Evolutionary conservation across 1,139 yeast genomes (phyloP).

Genomic region (Sugiyamaella castrensis): DNA sequence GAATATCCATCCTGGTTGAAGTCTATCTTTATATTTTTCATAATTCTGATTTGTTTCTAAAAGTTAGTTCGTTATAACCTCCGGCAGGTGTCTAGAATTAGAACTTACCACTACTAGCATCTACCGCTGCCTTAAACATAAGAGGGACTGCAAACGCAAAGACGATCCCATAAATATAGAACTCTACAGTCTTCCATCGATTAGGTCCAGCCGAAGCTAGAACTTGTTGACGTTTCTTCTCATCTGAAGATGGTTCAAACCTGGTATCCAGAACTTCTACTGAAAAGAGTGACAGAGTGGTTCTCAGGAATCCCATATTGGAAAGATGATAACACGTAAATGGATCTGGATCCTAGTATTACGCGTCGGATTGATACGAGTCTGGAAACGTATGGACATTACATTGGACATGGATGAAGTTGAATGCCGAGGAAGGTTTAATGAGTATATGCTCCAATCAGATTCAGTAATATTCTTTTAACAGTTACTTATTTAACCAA

Average conservation of each 20-base stretch:
- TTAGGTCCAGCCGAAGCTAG: conserved; percentile 50
- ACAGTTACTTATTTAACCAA: no score
- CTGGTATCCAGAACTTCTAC: conserved; percentile 78
- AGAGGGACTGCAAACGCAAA: conserved; percentile 72
- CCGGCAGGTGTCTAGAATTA: neutral
- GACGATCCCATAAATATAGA: conserved; percentile 58
- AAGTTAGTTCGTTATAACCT: neutral
- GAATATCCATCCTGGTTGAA: conserved; percentile 64
- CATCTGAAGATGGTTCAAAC: conserved; percentile 53
- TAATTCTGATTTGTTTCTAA: conserved; percentile 67
- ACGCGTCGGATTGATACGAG: no score
- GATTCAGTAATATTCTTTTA: no score
- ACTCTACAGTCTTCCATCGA: conserved; percentile 75
- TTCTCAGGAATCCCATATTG: conserved; percentile 7
- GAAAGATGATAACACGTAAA: neutral
- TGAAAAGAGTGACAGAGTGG: conserved; percentile 45
- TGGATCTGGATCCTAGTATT: no score
- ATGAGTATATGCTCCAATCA: no score
- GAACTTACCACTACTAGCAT: conserved; percentile 56
- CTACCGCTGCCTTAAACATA: conserved; percentile 78
- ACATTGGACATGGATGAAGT: no score
- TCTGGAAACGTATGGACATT: no score
- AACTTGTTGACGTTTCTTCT: conserved; percentile 43
- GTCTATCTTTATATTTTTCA: conserved; percentile 54
- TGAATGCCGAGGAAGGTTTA: no score